Evolutionary conservation across 1,284 basidiomycete genomes (phyloP).

Genomic region (Blastosporella zonata): DNA sequence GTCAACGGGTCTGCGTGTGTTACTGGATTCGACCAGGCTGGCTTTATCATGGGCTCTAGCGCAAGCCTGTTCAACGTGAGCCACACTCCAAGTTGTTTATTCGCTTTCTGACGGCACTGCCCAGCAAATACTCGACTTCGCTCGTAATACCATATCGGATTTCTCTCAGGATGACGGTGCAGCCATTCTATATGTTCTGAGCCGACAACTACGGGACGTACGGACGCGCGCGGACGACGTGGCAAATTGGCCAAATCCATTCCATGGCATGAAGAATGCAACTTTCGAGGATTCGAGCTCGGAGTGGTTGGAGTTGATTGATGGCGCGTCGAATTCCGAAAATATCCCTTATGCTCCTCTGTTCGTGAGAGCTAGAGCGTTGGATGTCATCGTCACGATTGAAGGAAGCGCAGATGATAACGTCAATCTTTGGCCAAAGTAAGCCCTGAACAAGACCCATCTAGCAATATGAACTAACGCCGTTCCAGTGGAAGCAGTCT

Average conservation of each 20-base stretch:
- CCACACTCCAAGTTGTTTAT: not conserved
- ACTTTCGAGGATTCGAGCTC: conserved; percentile 48
- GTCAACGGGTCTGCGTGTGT: conserved; percentile 54
- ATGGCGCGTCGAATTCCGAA: conserved; percentile 58
- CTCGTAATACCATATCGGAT: conserved; percentile 38
- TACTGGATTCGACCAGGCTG: conserved; percentile 62
- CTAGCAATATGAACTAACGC: conserved; percentile 1
- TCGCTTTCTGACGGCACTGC: not conserved
- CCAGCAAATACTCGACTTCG: conserved; percentile 49
- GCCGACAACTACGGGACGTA: conserved; percentile 44
- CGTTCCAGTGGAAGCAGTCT: conserved; percentile 46
- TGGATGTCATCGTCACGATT: conserved; percentile 71
- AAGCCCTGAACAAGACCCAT: conserved; percentile 21
- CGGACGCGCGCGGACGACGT: conserved; percentile 56
- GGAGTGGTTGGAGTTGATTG: conserved; percentile 55
- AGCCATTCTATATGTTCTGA: conserved; percentile 43
- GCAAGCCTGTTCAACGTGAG: conserved; percentile 62
- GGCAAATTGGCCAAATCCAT: conserved; percentile 68
- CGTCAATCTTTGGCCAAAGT: conserved; percentile 65
- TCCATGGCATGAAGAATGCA: conserved; percentile 42
- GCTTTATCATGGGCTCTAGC: conserved; percentile 64
- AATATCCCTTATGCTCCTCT: conserved; percentile 66
- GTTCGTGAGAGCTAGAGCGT: conserved; percentile 56
- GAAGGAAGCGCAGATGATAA: conserved; percentile 63
- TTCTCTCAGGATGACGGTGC: conserved; percentile 37